Percentiles rank a stretch among this genome's conserved stretches.
Conservation (phyloP, 2,329 filamentous ascomycete genomes). For the Clonostachys byssicola region DNA sequence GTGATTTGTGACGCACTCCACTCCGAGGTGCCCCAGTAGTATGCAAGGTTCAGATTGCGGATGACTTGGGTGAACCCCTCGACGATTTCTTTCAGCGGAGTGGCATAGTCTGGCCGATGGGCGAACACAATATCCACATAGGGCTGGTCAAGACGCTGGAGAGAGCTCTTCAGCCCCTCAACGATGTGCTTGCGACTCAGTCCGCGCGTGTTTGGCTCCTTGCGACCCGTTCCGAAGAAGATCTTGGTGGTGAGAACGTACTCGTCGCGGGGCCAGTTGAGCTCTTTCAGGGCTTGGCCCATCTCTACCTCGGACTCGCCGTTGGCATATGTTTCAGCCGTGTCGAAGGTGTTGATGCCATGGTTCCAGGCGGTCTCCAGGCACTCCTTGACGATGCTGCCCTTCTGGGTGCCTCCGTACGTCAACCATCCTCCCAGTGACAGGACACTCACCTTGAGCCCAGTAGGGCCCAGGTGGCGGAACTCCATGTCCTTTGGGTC, state of each 20-base stretch:
- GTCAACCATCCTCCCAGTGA: slow-evolving; percentile 71
- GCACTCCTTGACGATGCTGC: slow-evolving; percentile 62
- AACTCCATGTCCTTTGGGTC: slow-evolving; percentile 59
- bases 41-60: slow-evolving; percentile 61
- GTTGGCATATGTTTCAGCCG: slow-evolving; percentile 51
- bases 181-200: slow-evolving; percentile 67
- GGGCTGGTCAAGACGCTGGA: slow-evolving; percentile 52
- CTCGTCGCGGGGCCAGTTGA: slow-evolving; percentile 57
- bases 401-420: slow-evolving; percentile 63
- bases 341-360: slow-evolving; percentile 62
- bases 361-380: slow-evolving; percentile 58
- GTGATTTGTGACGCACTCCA: slow-evolving; percentile 65
- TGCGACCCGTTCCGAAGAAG: slow-evolving; percentile 47
- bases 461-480: slow-evolving; percentile 66
- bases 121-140: slow-evolving; percentile 69
- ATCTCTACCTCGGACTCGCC: slow-evolving; percentile 62
- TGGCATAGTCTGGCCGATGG: slow-evolving; percentile 63
- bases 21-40: slow-evolving; percentile 69
- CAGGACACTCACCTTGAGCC: slow-evolving; percentile 70
- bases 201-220: slow-evolving; percentile 61
- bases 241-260: slow-evolving; percentile 58
- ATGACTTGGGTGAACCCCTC: slow-evolving; percentile 69
- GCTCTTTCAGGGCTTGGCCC: slow-evolving; percentile 56
- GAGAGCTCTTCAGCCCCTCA: slow-evolving; percentile 57
- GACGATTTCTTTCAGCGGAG: slow-evolving; percentile 68